These are phyloP conservation scores for Sugiyamaella chiloensis DNA, from an alignment of 805 yeast genomes.

Conservation along the genomic window DNA sequence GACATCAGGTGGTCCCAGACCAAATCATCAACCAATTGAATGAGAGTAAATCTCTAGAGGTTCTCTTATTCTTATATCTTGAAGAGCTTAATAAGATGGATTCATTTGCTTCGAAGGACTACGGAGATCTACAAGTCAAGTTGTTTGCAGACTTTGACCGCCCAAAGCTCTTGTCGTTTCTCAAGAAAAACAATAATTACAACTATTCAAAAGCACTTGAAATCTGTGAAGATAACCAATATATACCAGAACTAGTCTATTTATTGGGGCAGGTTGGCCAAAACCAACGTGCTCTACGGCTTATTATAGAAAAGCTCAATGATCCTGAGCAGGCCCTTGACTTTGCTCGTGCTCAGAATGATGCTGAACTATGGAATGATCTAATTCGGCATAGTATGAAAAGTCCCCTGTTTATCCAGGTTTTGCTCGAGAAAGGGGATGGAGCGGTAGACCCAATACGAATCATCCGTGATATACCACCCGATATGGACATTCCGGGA, in stretches of 20 bases:
- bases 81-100: constrained; percentile 57
- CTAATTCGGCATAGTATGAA: constrained; percentile 66
- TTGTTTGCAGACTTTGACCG: constrained; percentile 64
- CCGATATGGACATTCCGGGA: constrained; percentile 59
- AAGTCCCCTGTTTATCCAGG: constrained; percentile 73
- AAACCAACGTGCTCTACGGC: constrained; percentile 64
- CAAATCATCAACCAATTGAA: constrained; percentile 48
- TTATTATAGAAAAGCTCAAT: constrained; percentile 71
- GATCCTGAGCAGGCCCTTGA: constrained; percentile 79
- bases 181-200: constrained; percentile 53
- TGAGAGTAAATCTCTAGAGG: constrained; percentile 26
- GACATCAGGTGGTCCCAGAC: constrained; percentile 62
- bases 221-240: constrained; percentile 53
- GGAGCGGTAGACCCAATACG: constrained; percentile 64
- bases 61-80: constrained; percentile 62
- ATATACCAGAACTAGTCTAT: constrained; percentile 72
- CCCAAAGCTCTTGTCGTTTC: constrained; percentile 52
- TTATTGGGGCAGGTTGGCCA: constrained; percentile 81
- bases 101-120: constrained; percentile 49
- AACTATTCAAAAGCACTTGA: constrained; percentile 68
- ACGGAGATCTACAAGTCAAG: constrained; percentile 64
- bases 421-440: constrained; percentile 51
- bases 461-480: constrained; percentile 63
- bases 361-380: constrained; percentile 76
- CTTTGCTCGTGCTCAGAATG: constrained; percentile 67